Percentiles rank a stretch among this genome's conserved stretches.
Conservation (phyloP, 805 yeast species). For the Yarrowia sp. region DNA sequence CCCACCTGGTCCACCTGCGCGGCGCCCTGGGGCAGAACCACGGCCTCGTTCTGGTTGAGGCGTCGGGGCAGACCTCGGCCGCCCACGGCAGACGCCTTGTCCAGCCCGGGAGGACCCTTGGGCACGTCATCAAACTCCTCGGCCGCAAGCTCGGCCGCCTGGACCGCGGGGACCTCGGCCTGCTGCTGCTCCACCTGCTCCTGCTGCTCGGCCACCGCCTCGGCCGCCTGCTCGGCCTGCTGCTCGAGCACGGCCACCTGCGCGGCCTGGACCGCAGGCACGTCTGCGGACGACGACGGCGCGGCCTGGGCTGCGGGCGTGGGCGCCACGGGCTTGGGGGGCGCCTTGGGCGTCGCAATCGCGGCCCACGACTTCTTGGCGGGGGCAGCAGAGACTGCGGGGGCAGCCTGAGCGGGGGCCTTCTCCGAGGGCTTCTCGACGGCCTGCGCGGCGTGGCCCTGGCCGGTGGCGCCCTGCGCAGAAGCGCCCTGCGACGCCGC, state of each 20-base stretch:
- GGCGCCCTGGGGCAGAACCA: conserved; percentile 55
- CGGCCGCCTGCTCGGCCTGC: conserved; percentile 23
- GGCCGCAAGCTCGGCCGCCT: conserved; percentile 29
- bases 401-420: background rate
- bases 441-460: no score
- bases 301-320: conserved; percentile 37
- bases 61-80: conserved; percentile 38
- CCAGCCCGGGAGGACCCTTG: conserved; percentile 29
- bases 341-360: conserved; percentile 56
- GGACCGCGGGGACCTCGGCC: conserved; percentile 27
- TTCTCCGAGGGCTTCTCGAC: no score
- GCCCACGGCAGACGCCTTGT: conserved; percentile 30
- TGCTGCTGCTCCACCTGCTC: conserved; percentile 26
- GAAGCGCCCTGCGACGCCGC: conserved; percentile 24
- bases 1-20: conserved; percentile 51
- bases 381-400: conserved; percentile 27
- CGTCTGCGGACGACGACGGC: conserved; percentile 32
- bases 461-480: no score
- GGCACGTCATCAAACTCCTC: conserved; percentile 6
- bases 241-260: conserved; percentile 27
- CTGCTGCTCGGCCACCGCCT: conserved; percentile 17
- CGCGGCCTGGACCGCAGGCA: conserved; percentile 28
- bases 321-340: conserved; percentile 36
- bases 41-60: conserved; percentile 44
- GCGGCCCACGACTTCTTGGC: conserved; percentile 64